Conservation (phyloP, 768 basidiomycete genomes). For the Kwoniella newhampshirensis region DNA sequence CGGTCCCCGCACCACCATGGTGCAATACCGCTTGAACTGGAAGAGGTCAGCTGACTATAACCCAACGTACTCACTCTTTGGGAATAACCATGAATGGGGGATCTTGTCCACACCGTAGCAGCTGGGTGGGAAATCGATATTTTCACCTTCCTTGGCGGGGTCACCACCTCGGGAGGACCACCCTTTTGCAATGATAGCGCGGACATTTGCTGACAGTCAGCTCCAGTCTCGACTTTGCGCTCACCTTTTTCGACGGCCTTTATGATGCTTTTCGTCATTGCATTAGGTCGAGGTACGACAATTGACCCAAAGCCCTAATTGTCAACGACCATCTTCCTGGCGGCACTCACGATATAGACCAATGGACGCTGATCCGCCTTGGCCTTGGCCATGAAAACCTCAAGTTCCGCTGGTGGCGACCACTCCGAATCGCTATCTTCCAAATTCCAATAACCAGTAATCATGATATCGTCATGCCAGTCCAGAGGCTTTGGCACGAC, state of each 20-base stretch:
- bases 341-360: slow-evolving; percentile 62
- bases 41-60: slow-evolving; percentile 65
- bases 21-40: slow-evolving; percentile 64
- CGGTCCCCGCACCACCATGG: slow-evolving; percentile 72
- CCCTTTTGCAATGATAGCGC: slow-evolving; percentile 68
- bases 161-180: slow-evolving; percentile 62
- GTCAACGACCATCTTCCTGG: slow-evolving; percentile 7
- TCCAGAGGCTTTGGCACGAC: slow-evolving; percentile 71
- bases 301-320: slow-evolving; percentile 64
- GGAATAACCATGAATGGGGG: slow-evolving; percentile 61
- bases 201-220: slow-evolving; percentile 58
- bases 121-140: slow-evolving; percentile 57
- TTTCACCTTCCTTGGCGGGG: slow-evolving; percentile 52
- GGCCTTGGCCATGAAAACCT: slow-evolving; percentile 63
- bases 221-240: background rate
- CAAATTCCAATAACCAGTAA: slow-evolving; percentile 62
- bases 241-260: slow-evolving; percentile 64
- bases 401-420: slow-evolving; percentile 59
- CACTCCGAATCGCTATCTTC: slow-evolving; percentile 65
- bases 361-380: slow-evolving; percentile 61
- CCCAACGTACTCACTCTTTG: slow-evolving; percentile 58
- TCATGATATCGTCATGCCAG: slow-evolving; percentile 62
- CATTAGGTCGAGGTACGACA: slow-evolving; percentile 63
- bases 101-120: slow-evolving; percentile 61
- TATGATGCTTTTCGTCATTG: slow-evolving; percentile 61